Evolutionary conservation across 495 filamentous ascomycete species (phyloP).

Genomic region (Paragyromitra xinjiangensis): DNA sequence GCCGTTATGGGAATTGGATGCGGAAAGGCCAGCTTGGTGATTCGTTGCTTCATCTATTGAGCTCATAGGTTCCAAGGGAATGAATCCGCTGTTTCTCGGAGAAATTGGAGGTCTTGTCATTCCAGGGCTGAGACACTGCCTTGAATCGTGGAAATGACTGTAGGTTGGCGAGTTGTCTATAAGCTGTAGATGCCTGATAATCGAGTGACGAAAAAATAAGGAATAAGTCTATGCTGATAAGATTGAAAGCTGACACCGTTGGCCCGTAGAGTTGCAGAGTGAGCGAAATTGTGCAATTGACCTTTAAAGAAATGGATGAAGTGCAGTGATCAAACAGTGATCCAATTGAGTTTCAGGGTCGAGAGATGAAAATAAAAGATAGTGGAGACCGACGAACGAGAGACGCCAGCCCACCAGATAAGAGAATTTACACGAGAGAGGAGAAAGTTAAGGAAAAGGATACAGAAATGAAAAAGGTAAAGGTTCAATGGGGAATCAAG

Average conservation of each 20-base stretch:
- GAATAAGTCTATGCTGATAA: neutral
- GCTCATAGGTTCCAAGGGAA: constrained; percentile 30
- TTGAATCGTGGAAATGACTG: neutral
- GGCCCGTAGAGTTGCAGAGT: neutral
- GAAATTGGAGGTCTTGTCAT: constrained; percentile 49
- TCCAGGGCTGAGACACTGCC: neutral
- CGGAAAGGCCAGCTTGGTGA: constrained; percentile 26
- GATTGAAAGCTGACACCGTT: neutral
- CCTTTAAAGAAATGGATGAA: neutral
- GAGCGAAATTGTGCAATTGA: neutral
- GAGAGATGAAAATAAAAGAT: constrained; percentile 13
- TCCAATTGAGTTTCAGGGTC: neutral
- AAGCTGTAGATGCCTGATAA: neutral
- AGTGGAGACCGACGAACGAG: neutral
- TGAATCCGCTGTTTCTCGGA: constrained; percentile 45
- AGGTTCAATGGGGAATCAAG: neutral
- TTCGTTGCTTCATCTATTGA: constrained; percentile 10
- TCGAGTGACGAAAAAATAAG: neutral
- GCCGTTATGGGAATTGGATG: constrained; percentile 1
- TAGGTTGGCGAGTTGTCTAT: neutral
- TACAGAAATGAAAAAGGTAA: neutral
- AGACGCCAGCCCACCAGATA: neutral
- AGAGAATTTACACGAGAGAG: neutral
- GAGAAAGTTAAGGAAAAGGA: neutral
- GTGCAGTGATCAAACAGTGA: constrained; percentile 13